Percentiles rank a stretch among this genome's conserved stretches.
phyloP scores from a whole-genome alignment of 2,329 filamentous ascomycete genomes.

The Xylaria sp. region DNA sequence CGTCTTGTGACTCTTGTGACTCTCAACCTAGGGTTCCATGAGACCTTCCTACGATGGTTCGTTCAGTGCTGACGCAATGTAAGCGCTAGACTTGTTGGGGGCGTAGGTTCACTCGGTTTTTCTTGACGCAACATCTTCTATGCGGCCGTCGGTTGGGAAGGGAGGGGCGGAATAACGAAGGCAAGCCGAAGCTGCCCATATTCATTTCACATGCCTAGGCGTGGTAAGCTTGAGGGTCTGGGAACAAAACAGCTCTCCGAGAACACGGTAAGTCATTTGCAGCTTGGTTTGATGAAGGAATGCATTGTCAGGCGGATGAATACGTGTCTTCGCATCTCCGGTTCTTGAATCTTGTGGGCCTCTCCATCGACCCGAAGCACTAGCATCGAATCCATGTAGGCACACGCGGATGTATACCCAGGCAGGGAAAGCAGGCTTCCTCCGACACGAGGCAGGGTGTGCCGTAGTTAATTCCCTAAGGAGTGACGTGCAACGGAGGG shows the following conservation, averaged over 20 bases:
- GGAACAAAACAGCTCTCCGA: neutral
- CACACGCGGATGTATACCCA: conserved; percentile 1
- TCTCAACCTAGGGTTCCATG: conserved; percentile 11
- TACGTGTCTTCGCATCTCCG: neutral
- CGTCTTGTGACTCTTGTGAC: conserved; percentile 22
- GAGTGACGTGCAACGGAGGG: conserved; percentile 10
- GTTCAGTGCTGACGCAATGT: conserved; percentile 27
- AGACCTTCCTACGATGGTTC: conserved; percentile 28
- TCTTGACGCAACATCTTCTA: conserved; percentile 20
- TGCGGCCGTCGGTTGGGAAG: conserved; percentile 8
- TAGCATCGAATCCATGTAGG: neutral
- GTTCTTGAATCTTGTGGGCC: neutral
- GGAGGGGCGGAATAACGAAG: conserved; percentile 6
- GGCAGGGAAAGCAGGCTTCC: neutral
- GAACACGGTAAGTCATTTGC: neutral
- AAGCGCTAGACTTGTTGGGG: conserved; percentile 30
- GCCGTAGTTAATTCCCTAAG: conserved; percentile 1
- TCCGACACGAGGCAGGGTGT: conserved; percentile 1
- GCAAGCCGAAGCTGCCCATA: neutral
- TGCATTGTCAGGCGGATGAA: neutral
- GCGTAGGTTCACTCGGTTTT: conserved; percentile 19
- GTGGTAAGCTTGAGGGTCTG: neutral
- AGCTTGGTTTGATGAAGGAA: neutral
- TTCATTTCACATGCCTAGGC: neutral
- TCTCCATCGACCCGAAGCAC: neutral